Evolutionary conservation across 768 basidiomycete genomes (phyloP), one percentile per base, ranked within the genome.

Genomic region (Glaciozyma antarctica): DNA sequence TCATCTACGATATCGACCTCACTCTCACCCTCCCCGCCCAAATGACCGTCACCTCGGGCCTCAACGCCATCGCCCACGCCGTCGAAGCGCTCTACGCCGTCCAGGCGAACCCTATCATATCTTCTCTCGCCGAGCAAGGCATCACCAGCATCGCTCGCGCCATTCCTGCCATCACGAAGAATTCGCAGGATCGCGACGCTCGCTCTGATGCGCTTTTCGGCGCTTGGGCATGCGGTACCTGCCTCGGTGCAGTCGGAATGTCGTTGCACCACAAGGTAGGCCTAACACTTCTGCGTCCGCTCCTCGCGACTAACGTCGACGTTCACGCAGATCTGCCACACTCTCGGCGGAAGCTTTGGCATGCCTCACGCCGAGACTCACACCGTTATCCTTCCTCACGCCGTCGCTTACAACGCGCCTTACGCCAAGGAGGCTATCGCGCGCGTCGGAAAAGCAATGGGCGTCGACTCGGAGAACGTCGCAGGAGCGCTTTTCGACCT

Each of bases 51-150:
- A 79, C 79, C 1, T 77, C 75, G 22, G 78, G 78, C 13, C 69
- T 80, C 52, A 80, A 80, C 71, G 79, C 79, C 13, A 77, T 80
- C 62, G 79, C 78, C 1, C 79, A 80, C 62, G 76, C 72, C n/a
- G 77, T 80, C 34, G 79, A 80, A 56, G 79, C 79, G 0, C 70
- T 80, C 6, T 80, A 79, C 70, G 74, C 79, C 5, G 60, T 71
- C 53, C 76, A 79, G 8, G 69, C 74, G 1, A 80, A 79, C 62
- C 79, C 79, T 2, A 74, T 80, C 59, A 76, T 74, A 26, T 75
- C 76, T 48, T 67, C 73, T 21, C 72, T 78, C 47, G 79, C 79
- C 4, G 70, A 76, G 32, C 75, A 80, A 62, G 79, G 79, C 34
- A 77, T 80, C 47, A 66, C 69, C 12, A 71, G 68, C 22, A 67